These are phyloP conservation scores for Phyllosticta citribraziliensis DNA, from an alignment of 2,329 filamentous ascomycete species.

Conservation along the genomic window DNA sequence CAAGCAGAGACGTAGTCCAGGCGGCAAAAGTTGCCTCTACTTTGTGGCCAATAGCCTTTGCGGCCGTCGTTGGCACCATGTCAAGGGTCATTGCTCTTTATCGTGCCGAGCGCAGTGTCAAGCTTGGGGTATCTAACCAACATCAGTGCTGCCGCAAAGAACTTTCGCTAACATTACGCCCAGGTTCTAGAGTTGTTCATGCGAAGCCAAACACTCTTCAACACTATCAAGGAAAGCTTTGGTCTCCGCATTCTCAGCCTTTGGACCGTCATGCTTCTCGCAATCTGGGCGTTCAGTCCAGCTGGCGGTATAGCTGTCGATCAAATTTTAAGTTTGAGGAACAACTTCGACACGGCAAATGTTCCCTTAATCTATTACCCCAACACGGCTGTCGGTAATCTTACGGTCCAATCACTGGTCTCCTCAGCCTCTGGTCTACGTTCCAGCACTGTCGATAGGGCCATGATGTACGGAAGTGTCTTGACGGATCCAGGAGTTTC, in stretches of 20 bases:
- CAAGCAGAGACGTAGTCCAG: neutral
- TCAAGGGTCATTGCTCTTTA: neutral
- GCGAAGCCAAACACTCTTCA: neutral
- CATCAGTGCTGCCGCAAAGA: neutral
- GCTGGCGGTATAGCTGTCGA: neutral
- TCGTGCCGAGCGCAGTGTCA: neutral
- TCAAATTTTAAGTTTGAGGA: neutral
- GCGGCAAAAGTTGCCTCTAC: neutral
- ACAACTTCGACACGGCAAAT: neutral
- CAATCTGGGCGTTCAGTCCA: neutral
- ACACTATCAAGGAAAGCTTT: neutral
- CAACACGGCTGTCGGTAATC: neutral
- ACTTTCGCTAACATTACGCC: neutral
- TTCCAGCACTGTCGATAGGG: neutral
- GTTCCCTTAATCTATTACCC: neutral
- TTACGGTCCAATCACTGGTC: neutral
- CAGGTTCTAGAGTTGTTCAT: neutral
- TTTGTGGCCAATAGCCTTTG: neutral
- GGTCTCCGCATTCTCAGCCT: neutral
- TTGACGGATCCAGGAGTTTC: neutral
- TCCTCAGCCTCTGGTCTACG: neutral
- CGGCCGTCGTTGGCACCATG: neutral
- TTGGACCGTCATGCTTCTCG: neutral
- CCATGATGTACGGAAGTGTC: neutral
- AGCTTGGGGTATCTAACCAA: neutral